Evolutionary conservation across 1,139 yeast species (phyloP), one percentile per base, ranked within the genome.

Genomic region (Saccharomyces pastorianus): DNA sequence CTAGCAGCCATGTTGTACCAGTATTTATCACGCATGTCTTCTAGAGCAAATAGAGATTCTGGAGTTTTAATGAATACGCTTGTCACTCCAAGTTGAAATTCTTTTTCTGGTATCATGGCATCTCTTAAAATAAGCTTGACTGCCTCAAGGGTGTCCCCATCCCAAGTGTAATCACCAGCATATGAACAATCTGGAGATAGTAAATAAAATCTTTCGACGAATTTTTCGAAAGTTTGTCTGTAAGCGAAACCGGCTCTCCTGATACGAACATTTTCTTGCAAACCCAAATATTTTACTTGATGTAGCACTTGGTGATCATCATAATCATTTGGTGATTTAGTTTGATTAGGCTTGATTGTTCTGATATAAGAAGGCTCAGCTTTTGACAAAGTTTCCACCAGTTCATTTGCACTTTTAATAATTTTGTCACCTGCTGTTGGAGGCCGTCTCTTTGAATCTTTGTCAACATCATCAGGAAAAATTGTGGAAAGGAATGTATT

Each of bases 171-270:
- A 63, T 95, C 99, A 70, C 99, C 99, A 3, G 99, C 99, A 72
- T 95, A 95, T 4, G 97, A 95, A 38, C 98, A 91, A 61, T 84
- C 81, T 2, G 91, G 82, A 0, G 98, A 90, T 53, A 95, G 76
- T 54, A 95, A 73, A 70, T 89, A 93, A 70, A 95, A 95, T 65
- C 99, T 78, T 72, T 95, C 97, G n/a, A 90, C 97, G 69, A 95
- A 95, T 70, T 91, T 90, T 56, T 93, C 98, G 73, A 91, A 95
- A 0, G 97, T 88, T 59, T 96, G 96, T 73, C 99, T 85, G 67
- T 91, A 93, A 1, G 99, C 99, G 72, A 95, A 95, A 51, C 99
- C 99, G 0, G 99, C 99, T 75, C 99, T 86, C 76, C 99, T 83
- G 62, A 95, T 95, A 61, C 99, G 82, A 49, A 95, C 98, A 70